Base-by-base conservation (phyloP, 164 flowering plant genomes). In the Santalum album region DNA sequence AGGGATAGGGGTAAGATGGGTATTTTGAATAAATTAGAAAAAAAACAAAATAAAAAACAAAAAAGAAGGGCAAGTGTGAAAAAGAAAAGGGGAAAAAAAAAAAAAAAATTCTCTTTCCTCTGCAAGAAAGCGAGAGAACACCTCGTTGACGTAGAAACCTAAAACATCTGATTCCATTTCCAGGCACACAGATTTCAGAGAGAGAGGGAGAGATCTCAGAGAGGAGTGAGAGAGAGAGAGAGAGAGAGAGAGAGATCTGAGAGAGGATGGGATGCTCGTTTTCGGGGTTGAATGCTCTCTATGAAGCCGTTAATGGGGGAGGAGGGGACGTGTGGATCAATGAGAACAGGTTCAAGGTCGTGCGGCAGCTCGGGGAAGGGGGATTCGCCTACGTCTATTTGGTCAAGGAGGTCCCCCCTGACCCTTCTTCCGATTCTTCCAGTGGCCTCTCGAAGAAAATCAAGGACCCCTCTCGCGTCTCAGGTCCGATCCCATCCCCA, bases 261-360 rank as follows among this genome's bases (percentile, higher is more conserved):
- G 35, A 48, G n/a, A 36, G n/a, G 61, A 86, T 92, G 98, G 98
- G 96, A 11, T 89, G 98, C 73, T 66, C 91, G 21, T 84, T 89
- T 59, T 92, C 98, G 1, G 98, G 98, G n/a, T 64, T 92, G 76
- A 89, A 89, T 62, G 95, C 96, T 20, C 69, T 92, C 11, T 92
- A 86, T 73, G 98, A 86, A 67, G 83, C 82, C 52, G 94, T 80
- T 7, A 84, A 80, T 63, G 91, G 88, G 1, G 94, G 85, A n/a
- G n/a, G n/a, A n/a, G 98, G 87, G 7, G 96, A 92, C 61, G 98
- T 92, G 36, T 92, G 98, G 98, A 92, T 92, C 85, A 92, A 92
- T 54, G 96, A 92, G 70, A 92, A 84, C 66, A 69, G 96, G 47
- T 92, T 80, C 75, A 80, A 79, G 76, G 73, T 92, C 69, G 49